Percentiles rank a stretch among this genome's conserved stretches.
phyloP scores from a whole-genome alignment of 768 basidiomycete species.

The Leccinellum albellum region DNA sequence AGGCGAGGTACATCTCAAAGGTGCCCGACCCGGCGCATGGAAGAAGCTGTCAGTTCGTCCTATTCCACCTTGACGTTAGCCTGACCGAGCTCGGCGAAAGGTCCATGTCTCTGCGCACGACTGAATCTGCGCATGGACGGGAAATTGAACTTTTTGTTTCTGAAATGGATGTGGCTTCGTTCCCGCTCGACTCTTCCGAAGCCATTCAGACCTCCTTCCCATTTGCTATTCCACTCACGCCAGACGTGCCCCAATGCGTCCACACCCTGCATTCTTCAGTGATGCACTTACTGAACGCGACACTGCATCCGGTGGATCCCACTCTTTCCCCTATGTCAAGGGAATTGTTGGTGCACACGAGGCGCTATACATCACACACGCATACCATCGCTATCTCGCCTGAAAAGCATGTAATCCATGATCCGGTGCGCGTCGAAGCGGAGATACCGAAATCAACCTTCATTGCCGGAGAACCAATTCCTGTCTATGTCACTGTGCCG shows the following conservation, averaged over 20 bases:
- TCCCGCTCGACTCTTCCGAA: slow-evolving; percentile 33
- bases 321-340: slow-evolving; percentile 43
- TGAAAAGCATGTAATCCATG: slow-evolving; percentile 50
- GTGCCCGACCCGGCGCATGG: slow-evolving; percentile 54
- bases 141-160: slow-evolving; percentile 64
- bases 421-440: slow-evolving; percentile 66
- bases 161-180: slow-evolving; percentile 54
- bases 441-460: slow-evolving; percentile 73
- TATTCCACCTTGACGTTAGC: slow-evolving; percentile 9
- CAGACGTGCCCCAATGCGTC: slow-evolving; percentile 81
- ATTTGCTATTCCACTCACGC: slow-evolving; percentile 77
- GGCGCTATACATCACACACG: slow-evolving; percentile 67
- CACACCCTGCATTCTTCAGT: slow-evolving; percentile 73
- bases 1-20: slow-evolving; percentile 85
- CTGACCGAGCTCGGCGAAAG: slow-evolving; percentile 35
- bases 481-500: slow-evolving; percentile 77
- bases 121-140: slow-evolving; percentile 57
- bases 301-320: slow-evolving; percentile 50
- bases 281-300: slow-evolving; percentile 65
- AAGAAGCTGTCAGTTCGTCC: slow-evolving; percentile 59
- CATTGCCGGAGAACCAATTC: slow-evolving; percentile 67
- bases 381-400: slow-evolving; percentile 55
- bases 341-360: slow-evolving; percentile 64
- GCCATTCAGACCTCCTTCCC: slow-evolving; percentile 60
- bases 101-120: slow-evolving; percentile 60